These are phyloP conservation scores for Fagus crenata DNA, from an alignment of 306 rosid species.

Conservation along the genomic window DNA sequence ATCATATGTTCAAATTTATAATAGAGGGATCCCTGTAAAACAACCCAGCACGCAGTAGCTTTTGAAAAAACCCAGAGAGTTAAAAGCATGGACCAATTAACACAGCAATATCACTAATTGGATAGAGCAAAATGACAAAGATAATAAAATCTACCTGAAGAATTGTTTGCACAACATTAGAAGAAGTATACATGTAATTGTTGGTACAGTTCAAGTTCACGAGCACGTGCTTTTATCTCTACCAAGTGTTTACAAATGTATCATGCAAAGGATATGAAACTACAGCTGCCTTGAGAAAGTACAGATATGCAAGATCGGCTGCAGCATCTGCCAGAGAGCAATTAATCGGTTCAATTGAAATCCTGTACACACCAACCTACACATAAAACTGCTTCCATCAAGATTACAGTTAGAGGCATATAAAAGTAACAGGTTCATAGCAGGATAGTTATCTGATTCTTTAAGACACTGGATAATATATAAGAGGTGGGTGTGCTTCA, in stretches of 20 bases:
- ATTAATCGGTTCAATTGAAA: conserved; percentile 14
- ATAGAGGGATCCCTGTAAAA: conserved; percentile 75
- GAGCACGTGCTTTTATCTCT: conserved; percentile 82
- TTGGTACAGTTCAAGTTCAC: conserved; percentile 79
- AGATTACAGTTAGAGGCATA: not conserved
- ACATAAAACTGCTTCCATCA: not conserved
- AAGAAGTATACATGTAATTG: conserved; percentile 79
- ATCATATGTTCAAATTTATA: conserved; percentile 59
- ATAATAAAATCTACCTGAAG: conserved; percentile 58
- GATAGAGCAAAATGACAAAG: not conserved
- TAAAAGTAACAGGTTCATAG: not conserved
- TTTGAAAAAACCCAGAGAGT: conserved; percentile 9
- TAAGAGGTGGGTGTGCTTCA: not conserved
- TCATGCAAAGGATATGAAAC: conserved; percentile 71
- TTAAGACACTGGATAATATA: not conserved
- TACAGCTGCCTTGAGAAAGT: conserved; percentile 74
- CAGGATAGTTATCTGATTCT: not conserved
- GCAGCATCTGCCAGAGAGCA: conserved; percentile 96
- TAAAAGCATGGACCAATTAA: not conserved
- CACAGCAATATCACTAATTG: conserved; percentile 4
- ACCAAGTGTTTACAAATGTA: conserved; percentile 70
- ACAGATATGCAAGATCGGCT: conserved; percentile 59
- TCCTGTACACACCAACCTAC: not conserved
- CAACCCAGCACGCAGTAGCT: not conserved
- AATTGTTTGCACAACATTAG: conserved; percentile 88